These are phyloP conservation scores for Flaveria ramosissima DNA, from an alignment of 129 eudicot species.

Conservation along the genomic window DNA sequence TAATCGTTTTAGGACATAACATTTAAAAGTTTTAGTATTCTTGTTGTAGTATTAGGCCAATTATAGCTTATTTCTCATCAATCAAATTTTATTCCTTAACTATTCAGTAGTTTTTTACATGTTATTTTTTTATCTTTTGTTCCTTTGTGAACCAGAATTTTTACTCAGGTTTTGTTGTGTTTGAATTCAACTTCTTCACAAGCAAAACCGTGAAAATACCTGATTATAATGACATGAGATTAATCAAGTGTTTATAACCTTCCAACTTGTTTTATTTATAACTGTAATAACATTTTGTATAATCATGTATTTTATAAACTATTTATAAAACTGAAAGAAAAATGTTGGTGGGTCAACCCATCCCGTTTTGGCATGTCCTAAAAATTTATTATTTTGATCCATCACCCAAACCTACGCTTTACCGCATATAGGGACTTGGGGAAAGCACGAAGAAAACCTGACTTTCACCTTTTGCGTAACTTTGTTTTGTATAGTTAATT, in stretches of 20 bases:
- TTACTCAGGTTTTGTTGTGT: neutral
- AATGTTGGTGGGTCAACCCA: slow-evolving; percentile 1
- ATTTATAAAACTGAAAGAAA: neutral
- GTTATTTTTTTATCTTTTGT: neutral
- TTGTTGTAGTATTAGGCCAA: neutral
- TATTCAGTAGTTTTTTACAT: neutral
- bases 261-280: neutral
- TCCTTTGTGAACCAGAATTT: slow-evolving; percentile 5
- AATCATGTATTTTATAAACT: neutral
- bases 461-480: neutral
- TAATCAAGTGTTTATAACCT: neutral
- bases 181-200: neutral
- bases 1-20: neutral
- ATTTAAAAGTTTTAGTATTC: neutral
- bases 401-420: neutral
- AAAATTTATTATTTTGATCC: neutral
- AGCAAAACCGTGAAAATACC: neutral
- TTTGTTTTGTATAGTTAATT: neutral
- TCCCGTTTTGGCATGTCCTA: neutral
- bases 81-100: neutral
- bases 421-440: neutral
- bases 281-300: neutral
- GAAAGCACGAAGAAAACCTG: neutral
- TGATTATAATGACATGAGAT: neutral
- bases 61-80: neutral